Percentiles rank a stretch among this genome's conserved stretches.
Evolutionary conservation across 768 basidiomycete genomes (phyloP).

Genomic region (Butyriboletus loyo): DNA sequence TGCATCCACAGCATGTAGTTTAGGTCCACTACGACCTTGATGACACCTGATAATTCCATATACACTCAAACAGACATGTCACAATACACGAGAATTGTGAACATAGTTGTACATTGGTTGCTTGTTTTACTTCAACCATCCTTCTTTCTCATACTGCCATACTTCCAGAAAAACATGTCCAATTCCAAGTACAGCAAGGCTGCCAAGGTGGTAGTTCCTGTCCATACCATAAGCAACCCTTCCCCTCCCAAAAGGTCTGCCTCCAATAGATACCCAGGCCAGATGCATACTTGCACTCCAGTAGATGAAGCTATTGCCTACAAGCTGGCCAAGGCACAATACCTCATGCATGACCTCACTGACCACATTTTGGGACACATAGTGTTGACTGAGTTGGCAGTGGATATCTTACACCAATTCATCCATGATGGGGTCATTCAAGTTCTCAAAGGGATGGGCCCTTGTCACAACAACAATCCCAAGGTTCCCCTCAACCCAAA

Average conservation of each 20-base stretch:
- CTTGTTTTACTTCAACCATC: background rate
- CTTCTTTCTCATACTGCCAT: background rate
- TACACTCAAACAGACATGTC: background rate
- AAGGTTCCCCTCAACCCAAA: background rate
- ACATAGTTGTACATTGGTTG: background rate
- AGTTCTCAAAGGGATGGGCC: background rate
- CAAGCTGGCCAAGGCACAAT: conserved; percentile 4
- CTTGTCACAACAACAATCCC: background rate
- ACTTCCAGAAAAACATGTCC: background rate
- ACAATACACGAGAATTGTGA: background rate
- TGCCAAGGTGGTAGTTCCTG: background rate
- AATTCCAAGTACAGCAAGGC: background rate
- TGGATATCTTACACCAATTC: background rate
- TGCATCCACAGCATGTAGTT: no score
- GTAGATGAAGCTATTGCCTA: background rate
- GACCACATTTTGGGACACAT: conserved; percentile 6
- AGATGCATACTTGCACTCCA: conserved; percentile 1
- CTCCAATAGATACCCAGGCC: conserved; percentile 1
- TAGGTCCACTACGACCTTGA: background rate
- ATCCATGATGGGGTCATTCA: background rate
- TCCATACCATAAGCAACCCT: background rate
- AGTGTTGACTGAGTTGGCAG: background rate
- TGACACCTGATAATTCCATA: background rate
- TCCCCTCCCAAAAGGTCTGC: conserved; percentile 5
- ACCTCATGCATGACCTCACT: background rate